Conservation (phyloP, 305 asterid genomes). For the Solanum hybrid region DNA sequence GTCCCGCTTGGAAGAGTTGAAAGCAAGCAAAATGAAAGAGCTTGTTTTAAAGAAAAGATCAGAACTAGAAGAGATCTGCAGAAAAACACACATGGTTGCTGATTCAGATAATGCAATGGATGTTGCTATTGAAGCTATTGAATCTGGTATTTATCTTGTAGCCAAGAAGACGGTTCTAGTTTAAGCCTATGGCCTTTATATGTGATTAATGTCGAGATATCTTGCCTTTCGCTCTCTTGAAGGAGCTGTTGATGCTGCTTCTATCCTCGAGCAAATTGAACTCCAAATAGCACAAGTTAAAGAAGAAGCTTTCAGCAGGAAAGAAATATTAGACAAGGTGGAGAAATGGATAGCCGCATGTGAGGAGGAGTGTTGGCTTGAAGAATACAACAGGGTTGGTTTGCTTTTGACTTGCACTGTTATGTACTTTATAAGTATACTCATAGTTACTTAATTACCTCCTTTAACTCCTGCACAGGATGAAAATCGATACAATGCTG, state of each 20-base stretch:
- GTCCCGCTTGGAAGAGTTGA: slow-evolving; percentile 78
- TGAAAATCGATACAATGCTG: slow-evolving; percentile 96
- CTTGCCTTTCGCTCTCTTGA: slow-evolving; percentile 3
- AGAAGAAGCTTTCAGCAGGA: slow-evolving; percentile 88
- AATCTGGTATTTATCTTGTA: slow-evolving; percentile 55
- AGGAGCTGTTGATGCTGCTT: slow-evolving; percentile 86
- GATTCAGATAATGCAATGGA: slow-evolving; percentile 55
- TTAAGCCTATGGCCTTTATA: neutral
- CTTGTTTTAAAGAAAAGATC: slow-evolving; percentile 85
- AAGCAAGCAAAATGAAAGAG: slow-evolving; percentile 92
- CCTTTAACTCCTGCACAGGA: slow-evolving; percentile 41
- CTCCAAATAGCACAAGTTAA: slow-evolving; percentile 74
- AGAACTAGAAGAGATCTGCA: slow-evolving; percentile 80
- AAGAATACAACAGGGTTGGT: slow-evolving; percentile 86
- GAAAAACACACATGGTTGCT: slow-evolving; percentile 70
- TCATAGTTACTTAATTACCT: neutral
- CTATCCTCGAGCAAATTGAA: slow-evolving; percentile 85
- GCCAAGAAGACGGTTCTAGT: neutral
- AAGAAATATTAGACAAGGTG: slow-evolving; percentile 91
- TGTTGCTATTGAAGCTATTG: slow-evolving; percentile 66
- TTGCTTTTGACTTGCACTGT: neutral
- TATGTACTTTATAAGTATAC: neutral
- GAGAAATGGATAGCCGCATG: slow-evolving; percentile 97
- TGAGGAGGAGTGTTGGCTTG: slow-evolving; percentile 99
- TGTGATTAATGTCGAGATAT: neutral